Evolutionary conservation across 2,329 filamentous ascomycete species (phyloP).

Genomic region (Cadophora sp.): DNA sequence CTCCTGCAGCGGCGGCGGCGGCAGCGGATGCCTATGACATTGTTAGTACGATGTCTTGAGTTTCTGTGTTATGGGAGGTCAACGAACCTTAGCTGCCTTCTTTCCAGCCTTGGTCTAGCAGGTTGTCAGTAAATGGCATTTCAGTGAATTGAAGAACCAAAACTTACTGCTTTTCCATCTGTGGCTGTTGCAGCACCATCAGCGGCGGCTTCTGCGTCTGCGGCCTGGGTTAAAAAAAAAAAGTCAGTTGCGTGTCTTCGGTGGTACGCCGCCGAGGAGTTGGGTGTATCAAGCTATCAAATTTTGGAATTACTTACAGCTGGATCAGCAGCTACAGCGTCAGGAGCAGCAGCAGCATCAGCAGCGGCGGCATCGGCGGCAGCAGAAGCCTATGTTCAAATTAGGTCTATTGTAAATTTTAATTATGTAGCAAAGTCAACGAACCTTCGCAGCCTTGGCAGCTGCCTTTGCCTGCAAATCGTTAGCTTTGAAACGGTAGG

Average conservation of each 20-base stretch:
- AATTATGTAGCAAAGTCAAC: not conserved
- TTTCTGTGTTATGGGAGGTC: not conserved
- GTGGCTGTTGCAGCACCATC: not conserved
- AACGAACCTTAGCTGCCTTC: constrained; percentile 4
- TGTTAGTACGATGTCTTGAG: not conserved
- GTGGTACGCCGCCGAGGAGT: too few species aligned
- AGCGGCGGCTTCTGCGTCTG: not conserved
- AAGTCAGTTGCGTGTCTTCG: not conserved
- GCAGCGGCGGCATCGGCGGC: not conserved
- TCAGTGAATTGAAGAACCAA: too few species aligned
- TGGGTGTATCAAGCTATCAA: too few species aligned
- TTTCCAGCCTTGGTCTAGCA: not conserved
- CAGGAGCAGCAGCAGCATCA: not conserved
- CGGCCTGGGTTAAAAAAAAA: not conserved
- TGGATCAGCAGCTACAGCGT: not conserved
- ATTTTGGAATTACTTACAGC: not conserved
- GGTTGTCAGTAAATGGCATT: not conserved
- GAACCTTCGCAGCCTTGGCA: constrained; percentile 9
- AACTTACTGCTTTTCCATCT: constrained; percentile 10
- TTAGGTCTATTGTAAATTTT: not conserved
- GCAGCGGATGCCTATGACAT: not conserved
- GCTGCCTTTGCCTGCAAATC: constrained; percentile 17
- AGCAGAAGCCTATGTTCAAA: not conserved
- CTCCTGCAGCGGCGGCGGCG: not conserved
- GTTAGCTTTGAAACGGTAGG: not conserved